Conservation (phyloP, 192 early-diverging fungal species). For the Mortierella hygrophila region DNA sequence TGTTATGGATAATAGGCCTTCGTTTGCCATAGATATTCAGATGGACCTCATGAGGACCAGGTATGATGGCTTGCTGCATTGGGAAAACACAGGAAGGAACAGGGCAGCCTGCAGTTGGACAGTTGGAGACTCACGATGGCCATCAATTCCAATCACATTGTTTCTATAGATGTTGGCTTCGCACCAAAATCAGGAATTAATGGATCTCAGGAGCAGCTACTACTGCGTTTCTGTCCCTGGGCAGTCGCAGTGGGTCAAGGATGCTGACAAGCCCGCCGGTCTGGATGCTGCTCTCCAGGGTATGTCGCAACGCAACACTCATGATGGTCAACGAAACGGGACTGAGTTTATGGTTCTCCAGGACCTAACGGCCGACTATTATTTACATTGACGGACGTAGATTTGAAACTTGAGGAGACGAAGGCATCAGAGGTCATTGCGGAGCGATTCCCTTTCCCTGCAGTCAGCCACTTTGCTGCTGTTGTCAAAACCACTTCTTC, state of each 20-base stretch:
- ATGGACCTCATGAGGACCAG: constrained; percentile 47
- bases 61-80: constrained; percentile 16
- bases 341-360: not conserved
- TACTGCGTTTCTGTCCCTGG: constrained; percentile 84
- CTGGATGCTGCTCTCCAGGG: constrained; percentile 22
- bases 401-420: constrained; percentile 9
- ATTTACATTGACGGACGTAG: constrained; percentile 3
- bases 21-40: constrained; percentile 61
- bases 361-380: not conserved
- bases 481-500: constrained; percentile 76
- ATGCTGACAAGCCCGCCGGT: constrained; percentile 21
- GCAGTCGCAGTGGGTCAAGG: constrained; percentile 71
- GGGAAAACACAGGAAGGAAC: not conserved
- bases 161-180: not conserved
- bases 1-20: constrained; percentile 8
- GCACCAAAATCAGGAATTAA: constrained; percentile 50
- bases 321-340: not conserved
- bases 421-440: constrained; percentile 24
- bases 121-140: not conserved
- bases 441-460: constrained; percentile 72
- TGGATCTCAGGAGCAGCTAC: constrained; percentile 72
- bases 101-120: too few relatives aligned
- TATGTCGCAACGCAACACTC: not conserved
- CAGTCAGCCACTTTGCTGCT: constrained; percentile 66
- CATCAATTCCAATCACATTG: not conserved